Evolutionary conservation across 176 grass and related monocot species (phyloP), one percentile per base, ranked within the genome.

Genomic region (Carex parvula): DNA sequence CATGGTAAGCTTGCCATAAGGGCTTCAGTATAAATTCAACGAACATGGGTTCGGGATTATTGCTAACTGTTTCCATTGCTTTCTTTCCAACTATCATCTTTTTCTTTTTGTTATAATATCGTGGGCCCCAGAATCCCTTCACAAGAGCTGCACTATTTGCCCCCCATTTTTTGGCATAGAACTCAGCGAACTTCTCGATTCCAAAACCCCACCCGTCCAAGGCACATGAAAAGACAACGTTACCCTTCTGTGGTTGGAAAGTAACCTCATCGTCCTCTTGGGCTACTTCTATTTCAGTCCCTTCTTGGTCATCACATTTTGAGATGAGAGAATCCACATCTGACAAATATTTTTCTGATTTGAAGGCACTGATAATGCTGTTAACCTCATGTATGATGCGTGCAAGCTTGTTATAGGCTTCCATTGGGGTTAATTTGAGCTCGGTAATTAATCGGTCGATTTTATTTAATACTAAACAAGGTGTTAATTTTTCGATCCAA

Each of bases 391-490:
- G 84, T 55, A 95, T 79, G 59, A 98, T 93, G 70, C 85, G 85
- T 81, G 66, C 79, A 75, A 98, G 88, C 50, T 91, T 90, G 24
- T n/a, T 81, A 70, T 98, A 95, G 8, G 95, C 92, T 85, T 98
- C 91, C 7, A 79, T 81, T 32, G 91, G 95, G n/a, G 83, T 87
- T 65, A 95, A 70, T 59, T 90, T 87, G 46, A 98, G 91, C 83
- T 98, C 91, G 32, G 91, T 89, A 79, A 98, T 92, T 70, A 98
- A 91, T 85, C 92, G 90, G 70, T 95, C 92, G 15, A 98, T 88
- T 90, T 98, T 98, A 89, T 98, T 98, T 60, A 98, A 82, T 50
- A 98, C 91, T 73, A 98, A 90, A 90, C 92, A 98, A 70, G 92
- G 95, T 0, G 85, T 89, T 64, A 95, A 70, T 81, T 90, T 89